Conservation (phyloP, 805 yeast genomes). For the Cyberlindnera misumaiensis region DNA sequence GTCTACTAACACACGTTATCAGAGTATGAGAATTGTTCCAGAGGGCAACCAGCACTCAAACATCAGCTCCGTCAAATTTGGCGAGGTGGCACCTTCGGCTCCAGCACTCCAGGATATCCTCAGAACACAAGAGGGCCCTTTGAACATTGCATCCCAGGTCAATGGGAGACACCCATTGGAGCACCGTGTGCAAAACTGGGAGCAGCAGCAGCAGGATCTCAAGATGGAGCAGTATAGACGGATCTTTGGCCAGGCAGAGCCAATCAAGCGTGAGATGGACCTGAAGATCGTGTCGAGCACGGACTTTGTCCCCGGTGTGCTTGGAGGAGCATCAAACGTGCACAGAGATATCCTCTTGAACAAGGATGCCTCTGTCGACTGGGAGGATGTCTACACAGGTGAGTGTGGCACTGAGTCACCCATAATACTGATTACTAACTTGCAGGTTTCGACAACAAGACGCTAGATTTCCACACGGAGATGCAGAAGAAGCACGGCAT, state of each 20-base stretch:
- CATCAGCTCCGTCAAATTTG: slow-evolving; percentile 46
- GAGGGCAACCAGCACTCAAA: slow-evolving; percentile 35
- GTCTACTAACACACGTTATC: too few relatives aligned
- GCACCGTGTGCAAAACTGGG: slow-evolving; percentile 71
- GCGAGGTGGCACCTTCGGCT: slow-evolving; percentile 50
- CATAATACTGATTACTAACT: slow-evolving; percentile 8
- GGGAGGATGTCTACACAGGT: slow-evolving; percentile 87
- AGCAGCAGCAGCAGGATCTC: slow-evolving; percentile 59
- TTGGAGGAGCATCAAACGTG: slow-evolving; percentile 52
- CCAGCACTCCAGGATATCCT: slow-evolving; percentile 67
- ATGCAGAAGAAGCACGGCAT: slow-evolving; percentile 51
- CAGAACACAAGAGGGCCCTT: slow-evolving; percentile 57
- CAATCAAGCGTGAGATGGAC: slow-evolving; percentile 89
- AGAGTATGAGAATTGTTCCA: slow-evolving; percentile 45
- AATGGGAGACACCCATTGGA: slow-evolving; percentile 86
- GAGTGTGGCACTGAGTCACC: slow-evolving; percentile 10
- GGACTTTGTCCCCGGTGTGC: slow-evolving; percentile 57
- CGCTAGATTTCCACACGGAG: slow-evolving; percentile 59
- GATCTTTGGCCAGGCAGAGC: slow-evolving; percentile 88
- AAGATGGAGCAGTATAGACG: slow-evolving; percentile 75
- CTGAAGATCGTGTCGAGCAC: slow-evolving; percentile 61
- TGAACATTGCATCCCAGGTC: slow-evolving; percentile 46
- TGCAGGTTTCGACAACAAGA: slow-evolving; percentile 33
- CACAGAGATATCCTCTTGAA: slow-evolving; percentile 76
- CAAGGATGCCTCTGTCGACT: slow-evolving; percentile 71